Base-by-base conservation (phyloP, 805 yeast species). In the Kodamaea laetipori region DNA sequence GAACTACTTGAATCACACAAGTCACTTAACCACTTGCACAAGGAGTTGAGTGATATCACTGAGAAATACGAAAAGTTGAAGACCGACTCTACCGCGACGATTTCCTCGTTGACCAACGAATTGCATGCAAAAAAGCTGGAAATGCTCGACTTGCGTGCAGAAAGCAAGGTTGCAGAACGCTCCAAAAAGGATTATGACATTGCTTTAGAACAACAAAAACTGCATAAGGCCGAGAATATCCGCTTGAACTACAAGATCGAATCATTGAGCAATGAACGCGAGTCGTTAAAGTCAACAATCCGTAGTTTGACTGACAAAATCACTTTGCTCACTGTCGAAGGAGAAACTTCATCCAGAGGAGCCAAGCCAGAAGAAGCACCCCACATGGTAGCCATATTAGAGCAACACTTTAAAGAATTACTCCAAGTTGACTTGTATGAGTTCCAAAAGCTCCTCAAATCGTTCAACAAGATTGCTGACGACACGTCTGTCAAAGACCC, bases 401-500 rank as follows among this genome's bases (percentile, higher is more conserved):
- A 74, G 36, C 57, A 68, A 35, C 76, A 74, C 25, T 69, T 72
- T 42, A 66, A 69, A 21, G 75, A 69, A 32, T 46, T 80, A 2
- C 59, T 69, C 10, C 60, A 57, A 3, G 50, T 64, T 7, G 80
- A 77, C 44, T 56, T 77, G 2, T 60, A 67, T 4, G 77, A 75
- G 46, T 72, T 80, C 35, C 71, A 75, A 10, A 78, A 70, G 47
- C 56, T 81, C n/a, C 64, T 81, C 31, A 63, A 66, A 13, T 68
- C 77, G 1, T 73, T 82, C 44, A 72, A 76, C 30, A 73, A 75
- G 48, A 71, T 82, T 2, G 69, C 84, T 3, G 88, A 84, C 46
- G 77, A 76, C 41, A 54, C 69, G 3, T 82, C 88, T 0, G 70
- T 82, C 12, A 64, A 66, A n/a, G 86, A 81, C 43, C 84, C 88